These are phyloP conservation scores for Baffinella frigidus DNA, from an alignment of 208 protist species.

Conservation along the genomic window DNA sequence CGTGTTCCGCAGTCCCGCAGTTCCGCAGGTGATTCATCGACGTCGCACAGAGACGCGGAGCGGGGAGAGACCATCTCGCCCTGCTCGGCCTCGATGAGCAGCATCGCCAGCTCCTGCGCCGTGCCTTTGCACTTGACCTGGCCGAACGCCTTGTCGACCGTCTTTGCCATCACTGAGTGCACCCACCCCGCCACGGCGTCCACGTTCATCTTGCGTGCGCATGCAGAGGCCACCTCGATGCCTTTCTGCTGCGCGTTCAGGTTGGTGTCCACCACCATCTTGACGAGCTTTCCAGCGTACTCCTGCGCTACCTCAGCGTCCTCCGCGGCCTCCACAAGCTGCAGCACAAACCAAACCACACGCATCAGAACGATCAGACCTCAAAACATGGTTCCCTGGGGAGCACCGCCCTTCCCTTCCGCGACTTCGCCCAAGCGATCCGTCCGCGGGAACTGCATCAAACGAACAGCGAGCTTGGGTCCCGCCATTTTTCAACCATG, in stretches of 20 bases:
- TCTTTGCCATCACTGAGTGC: background rate
- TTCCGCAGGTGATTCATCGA: too few species aligned
- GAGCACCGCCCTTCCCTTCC: background rate
- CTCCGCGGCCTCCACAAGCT: conserved; percentile 27
- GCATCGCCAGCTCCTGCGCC: conserved; percentile 26
- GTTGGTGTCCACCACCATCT: conserved; percentile 32
- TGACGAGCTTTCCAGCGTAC: background rate
- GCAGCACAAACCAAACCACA: background rate
- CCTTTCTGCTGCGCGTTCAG: conserved; percentile 54
- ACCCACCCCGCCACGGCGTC: background rate
- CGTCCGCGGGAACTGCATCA: background rate
- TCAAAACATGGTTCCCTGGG: too few species aligned
- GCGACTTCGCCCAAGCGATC: background rate
- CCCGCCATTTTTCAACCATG: background rate
- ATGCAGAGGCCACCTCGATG: background rate
- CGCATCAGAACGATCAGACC: background rate
- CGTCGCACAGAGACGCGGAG: too few species aligned
- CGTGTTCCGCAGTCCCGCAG: too few species aligned
- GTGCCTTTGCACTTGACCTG: conserved; percentile 48
- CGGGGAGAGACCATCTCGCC: conserved; percentile 38
- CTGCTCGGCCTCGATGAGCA: conserved; percentile 28
- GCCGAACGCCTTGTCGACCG: conserved; percentile 14
- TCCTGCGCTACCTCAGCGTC: background rate
- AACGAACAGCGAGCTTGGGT: background rate
- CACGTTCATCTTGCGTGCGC: background rate